Evolutionary conservation across 768 basidiomycete genomes (phyloP), one percentile per base, ranked within the genome.

Genomic region (Candolleomyces aberdarensis): DNA sequence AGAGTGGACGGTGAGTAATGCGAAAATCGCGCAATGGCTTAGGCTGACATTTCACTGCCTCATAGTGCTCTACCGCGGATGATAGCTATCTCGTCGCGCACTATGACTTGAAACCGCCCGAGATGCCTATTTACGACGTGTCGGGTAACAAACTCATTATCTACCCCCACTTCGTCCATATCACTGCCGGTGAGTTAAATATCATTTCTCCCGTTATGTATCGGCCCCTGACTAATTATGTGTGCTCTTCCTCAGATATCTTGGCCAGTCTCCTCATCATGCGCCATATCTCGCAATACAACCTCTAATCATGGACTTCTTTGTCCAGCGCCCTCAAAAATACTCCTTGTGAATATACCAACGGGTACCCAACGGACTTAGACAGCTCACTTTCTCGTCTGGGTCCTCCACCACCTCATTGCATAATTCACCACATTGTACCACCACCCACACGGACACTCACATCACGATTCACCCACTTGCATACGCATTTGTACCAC

Each of bases 1-100:
- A 61, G 88, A 91, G 73, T 92, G 89, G 89, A 79, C 88, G 69
- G 89, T 91, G 70, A 69, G 89, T 80, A 46, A 20, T 14, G 57
- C 19, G 48, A 49, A 22, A 61, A n/a, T 63, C 22, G 43, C 39
- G 49, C 46, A 49, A 64, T 64, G 39, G 20, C n/a, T 31, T 5
- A 8, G 40, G 26, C 14, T 15, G 15, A 8, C 59, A 41, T 53
- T 55, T 60, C 20, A 39, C 41, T 6, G 44, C 60, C 3, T 48
- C 48, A 20, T 60, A 52, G 64, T 41, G 46, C 54, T 53, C 40
- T 56, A 55, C 39, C 46, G 41, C 74, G 3, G 76, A 77, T 40
- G 83, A 84, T 40, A 59, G 56, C 67, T 74, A 76, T 51, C 60
- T 87, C 39, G 83, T 88, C 22, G 88, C 87, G 17, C 85, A 88